Conservation (phyloP, 768 basidiomycete species). For the Rhodotorula babjevae region DNA sequence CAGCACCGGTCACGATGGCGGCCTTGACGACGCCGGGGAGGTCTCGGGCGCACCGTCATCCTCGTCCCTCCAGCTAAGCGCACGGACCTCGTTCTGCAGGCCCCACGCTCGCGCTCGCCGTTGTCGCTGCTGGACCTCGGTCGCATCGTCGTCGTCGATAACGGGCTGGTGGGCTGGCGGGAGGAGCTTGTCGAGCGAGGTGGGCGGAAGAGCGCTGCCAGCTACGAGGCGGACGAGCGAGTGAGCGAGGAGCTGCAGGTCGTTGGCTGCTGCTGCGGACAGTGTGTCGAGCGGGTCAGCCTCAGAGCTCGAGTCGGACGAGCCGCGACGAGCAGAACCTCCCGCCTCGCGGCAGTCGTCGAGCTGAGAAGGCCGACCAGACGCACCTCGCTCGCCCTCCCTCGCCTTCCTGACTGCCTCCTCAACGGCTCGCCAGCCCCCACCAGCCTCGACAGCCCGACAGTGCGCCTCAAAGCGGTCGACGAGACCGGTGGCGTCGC, state of each 20-base stretch:
- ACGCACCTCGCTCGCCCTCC: slow-evolving; percentile 63
- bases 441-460: slow-evolving; percentile 61
- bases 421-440: slow-evolving; percentile 55
- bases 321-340: neutral
- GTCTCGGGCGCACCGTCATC: slow-evolving; percentile 57
- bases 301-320: neutral
- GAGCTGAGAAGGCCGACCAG: neutral
- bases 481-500: slow-evolving; percentile 61
- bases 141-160: neutral
- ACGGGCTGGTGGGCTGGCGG: too few relatives aligned
- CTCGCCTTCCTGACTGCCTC: slow-evolving; percentile 61
- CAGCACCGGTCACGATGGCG: neutral
- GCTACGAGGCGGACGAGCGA: slow-evolving; percentile 14
- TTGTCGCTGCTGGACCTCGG: slow-evolving; percentile 41
- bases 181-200: slow-evolving; percentile 1
- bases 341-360: neutral
- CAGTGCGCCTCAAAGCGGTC: slow-evolving; percentile 65
- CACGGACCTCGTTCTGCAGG: slow-evolving; percentile 64
- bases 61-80: slow-evolving; percentile 80
- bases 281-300: too few relatives aligned
- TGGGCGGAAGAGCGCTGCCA: slow-evolving; percentile 12
- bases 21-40: neutral
- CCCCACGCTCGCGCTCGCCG: slow-evolving; percentile 51
- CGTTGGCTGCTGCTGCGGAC: neutral
- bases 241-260: neutral